Evolutionary conservation across 768 basidiomycete species (phyloP), one percentile per base, ranked within the genome.

Genomic region (Lactarius deliciosus): DNA sequence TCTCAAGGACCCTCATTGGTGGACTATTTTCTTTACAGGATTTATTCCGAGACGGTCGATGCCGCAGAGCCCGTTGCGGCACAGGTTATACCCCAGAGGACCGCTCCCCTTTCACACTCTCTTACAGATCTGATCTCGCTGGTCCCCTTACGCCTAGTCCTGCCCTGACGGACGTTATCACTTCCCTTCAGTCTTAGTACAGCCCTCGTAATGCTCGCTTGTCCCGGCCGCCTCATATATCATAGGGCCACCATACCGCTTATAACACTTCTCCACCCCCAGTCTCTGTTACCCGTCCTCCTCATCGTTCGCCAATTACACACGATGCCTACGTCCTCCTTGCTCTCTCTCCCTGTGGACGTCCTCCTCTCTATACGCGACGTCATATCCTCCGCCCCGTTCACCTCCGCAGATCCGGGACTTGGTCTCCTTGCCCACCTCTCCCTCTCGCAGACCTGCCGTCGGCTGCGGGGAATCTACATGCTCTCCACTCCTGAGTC

Each of bases 331-430:
- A 4, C 57, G 7, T 60, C 68, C 18, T 60, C 68, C 18, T 38
- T 71, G 28, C 64, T 69, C 68, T 25, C 64, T 40, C 68, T 71
- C 22, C 70, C 70, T 3, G 11, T 55, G 5, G 70, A 71, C 38
- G 60, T 71, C 64, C 70, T 71, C 59, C 65, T 71, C 62, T 32
- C 65, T 60, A 61, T 71, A 40, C 70, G 70, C 61, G 70, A 71
- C 45, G 58, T 56, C 68, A 60, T 71, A n/a, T 69, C 70, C 5
- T 34, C 38, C 61, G 47, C 63, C 15, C 61, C 68, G 2, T 63
- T 68, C 45, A 62, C 61, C 1, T 53, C 45, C 40, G 20, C 34
- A 22, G 70, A 71, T 45, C 68, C 70, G 13, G 61, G 58, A 8
- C 54, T 65, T 2, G 65, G 61, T 41, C 70, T 71, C 41, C 32